Evolutionary conservation across 1,284 basidiomycete genomes (phyloP).

Genomic region (Marasmius oreades): DNA sequence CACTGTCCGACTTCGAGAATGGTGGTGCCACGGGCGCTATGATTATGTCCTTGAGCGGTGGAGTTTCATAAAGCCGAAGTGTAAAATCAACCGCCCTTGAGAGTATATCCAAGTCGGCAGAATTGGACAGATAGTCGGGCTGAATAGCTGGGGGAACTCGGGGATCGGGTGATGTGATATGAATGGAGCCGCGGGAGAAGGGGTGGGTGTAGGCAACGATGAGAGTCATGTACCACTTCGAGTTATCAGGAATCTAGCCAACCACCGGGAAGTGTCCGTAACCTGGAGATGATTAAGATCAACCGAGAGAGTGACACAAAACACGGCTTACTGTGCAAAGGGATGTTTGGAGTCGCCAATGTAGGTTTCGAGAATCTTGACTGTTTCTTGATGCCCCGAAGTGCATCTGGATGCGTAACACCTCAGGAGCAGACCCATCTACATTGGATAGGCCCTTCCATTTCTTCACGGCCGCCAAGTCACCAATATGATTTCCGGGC

Average conservation of each 20-base stretch:
- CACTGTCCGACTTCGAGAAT: not conserved
- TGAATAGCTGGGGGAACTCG: not conserved
- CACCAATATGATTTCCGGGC: not conserved
- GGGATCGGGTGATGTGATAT: not conserved
- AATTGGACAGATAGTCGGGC: not conserved
- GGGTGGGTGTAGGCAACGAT: not conserved
- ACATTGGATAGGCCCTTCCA: conserved; percentile 5
- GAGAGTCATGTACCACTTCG: not conserved
- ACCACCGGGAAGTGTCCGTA: too few relatives aligned
- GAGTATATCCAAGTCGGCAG: not conserved
- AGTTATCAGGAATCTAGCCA: too few relatives aligned
- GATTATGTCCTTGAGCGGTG: not conserved
- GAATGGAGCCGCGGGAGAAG: not conserved
- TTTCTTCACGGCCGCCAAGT: not conserved
- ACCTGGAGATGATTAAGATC: too few relatives aligned
- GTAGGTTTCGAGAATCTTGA: too few relatives aligned
- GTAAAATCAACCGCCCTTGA: not conserved
- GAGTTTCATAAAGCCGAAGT: not conserved
- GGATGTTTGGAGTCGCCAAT: too few relatives aligned
- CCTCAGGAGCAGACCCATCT: not conserved
- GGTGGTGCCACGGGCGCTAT: not conserved
- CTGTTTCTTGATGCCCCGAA: too few relatives aligned
- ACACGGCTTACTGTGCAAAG: too few relatives aligned
- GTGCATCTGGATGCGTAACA: too few relatives aligned
- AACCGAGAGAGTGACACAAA: too few relatives aligned